phyloP scores from a whole-genome alignment of 139 green algal species.

The Chlamydomonas schloesseri region DNA sequence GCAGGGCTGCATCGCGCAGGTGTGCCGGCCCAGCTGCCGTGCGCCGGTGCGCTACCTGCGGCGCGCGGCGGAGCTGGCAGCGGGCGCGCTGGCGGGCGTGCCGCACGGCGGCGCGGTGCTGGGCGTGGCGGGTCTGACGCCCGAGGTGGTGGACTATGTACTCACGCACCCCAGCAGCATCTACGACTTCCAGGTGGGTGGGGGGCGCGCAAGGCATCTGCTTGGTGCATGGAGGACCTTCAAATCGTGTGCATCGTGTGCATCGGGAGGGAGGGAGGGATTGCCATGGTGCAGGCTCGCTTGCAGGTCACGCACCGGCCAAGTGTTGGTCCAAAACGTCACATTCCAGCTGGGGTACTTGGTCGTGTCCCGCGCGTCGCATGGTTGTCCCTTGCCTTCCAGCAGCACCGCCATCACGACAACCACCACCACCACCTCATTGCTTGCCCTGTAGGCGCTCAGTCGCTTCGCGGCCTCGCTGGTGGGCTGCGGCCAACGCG shows the following conservation, averaged over 20 bases:
- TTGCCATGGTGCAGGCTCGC: too few relatives aligned
- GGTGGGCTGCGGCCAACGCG: background rate
- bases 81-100: background rate
- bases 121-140: constrained; percentile 56
- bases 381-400: too few relatives aligned
- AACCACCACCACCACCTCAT: too few relatives aligned
- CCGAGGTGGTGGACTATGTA: constrained; percentile 58
- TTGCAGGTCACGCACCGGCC: too few relatives aligned
- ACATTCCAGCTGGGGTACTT: too few relatives aligned
- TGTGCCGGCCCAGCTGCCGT: constrained; percentile 40
- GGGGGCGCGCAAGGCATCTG: background rate
- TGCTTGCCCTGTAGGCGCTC: background rate
- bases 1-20: constrained; percentile 50
- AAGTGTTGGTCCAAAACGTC: too few relatives aligned
- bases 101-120: background rate
- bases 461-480: background rate
- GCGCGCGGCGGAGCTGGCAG: constrained; percentile 63
- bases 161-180: constrained; percentile 52
- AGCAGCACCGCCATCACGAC: too few relatives aligned
- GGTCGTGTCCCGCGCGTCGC: too few relatives aligned
- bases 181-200: constrained; percentile 56
- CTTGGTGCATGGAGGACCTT: too few relatives aligned
- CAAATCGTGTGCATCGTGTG: too few relatives aligned
- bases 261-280: too few relatives aligned
- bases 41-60: constrained; percentile 65